Evolutionary conservation across 2,329 filamentous ascomycete genomes (phyloP), one percentile per base, ranked within the genome.

Genomic region (Celoporthe dispersa): DNA sequence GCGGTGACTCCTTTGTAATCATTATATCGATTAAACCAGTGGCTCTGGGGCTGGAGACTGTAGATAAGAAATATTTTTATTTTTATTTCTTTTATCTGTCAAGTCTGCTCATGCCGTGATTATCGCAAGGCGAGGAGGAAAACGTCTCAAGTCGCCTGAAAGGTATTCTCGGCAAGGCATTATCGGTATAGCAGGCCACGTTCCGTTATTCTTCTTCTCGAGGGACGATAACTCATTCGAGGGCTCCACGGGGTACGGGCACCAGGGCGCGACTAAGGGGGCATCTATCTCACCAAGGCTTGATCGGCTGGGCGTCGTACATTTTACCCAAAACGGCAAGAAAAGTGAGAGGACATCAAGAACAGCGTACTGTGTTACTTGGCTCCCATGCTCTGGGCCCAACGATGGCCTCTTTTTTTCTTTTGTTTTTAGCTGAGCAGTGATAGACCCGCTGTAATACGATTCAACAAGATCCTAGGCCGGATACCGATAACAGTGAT

Each of bases 311-410:
- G 6, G 1, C 22, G 19, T 7, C 14, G 35, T 7, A 62, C n/a
- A 3, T 19, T 19, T 69, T 69, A 39, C 69, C 69, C 7, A 59
- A 71, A 66, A 63, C 22, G 69, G 69, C 37, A 33, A 67, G 41
- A 22, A 69, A 71, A 69, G 69, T 71, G 69, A 71, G 69, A 71
- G 59, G 37, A 41, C 7, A 7, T 19, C 19, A 22, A n/a, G n/a
- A n/a, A n/a, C n/a, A 3, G 44, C 44, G 7, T 48, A 19, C 41
- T n/a, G n/a, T n/a, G n/a, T n/a, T n/a, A n/a, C n/a, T 31, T 25
- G 41, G 5, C 44, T 22, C n/a, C 22, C 35, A 37, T 37, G 35
- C 35, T 9, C 35, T 4, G 35, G 35, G 35, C 35, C 37, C 37
- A 12, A 12, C 11, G 37, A 9, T 39, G 37, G 37, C 37, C 37